Evolutionary conservation across 2,329 filamentous ascomycete genomes (phyloP), one percentile per base, ranked within the genome.

Genomic region (Exophiala bonariae): DNA sequence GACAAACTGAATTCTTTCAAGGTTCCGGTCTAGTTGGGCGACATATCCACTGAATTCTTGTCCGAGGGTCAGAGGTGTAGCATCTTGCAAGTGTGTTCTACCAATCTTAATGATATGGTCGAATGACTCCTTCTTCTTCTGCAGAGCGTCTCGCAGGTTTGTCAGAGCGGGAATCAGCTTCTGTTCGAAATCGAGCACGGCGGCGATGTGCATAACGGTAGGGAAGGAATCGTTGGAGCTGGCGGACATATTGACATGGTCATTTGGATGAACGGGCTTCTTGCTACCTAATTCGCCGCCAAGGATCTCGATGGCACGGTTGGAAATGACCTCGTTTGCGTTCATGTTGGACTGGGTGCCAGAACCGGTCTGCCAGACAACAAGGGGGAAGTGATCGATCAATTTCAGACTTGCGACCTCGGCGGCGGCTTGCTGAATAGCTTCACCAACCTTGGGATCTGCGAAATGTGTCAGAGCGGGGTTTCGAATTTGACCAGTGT

Each of bases 311-410:
- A 97, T 97, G 58, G 93, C 93, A 59, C 93, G 89, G 82, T 97
- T 99, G 58, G 92, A 96, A 72, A 99, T 97, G 72, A 99, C 93
- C 72, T 99, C 93, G 78, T 99, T 99, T 68, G 92, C 91, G 77
- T 99, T 99, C 93, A 97, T 97, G 83, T 96, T 97, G 71, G 91
- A 96, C 79, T 97, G 93, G 22, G 93, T 97, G 67, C 93, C 93
- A 41, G 93, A 97, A 56, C 93, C 93, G 44, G 93, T 99, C 79
- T 99, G 93, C 93, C 93, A 99, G 66, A 99, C 92, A 47, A 97
- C 92, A 52, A 97, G 87, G 58, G 93, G 93, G 76, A 99, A 97
- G 79, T 97, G 92, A 71, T 96, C 91, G 64, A 95, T 71, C 62
- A 97, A 85, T 80, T 96, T 95, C 66, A 93, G 83, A 56, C 88